Conservation (phyloP, 176 grass and related monocot species). For the Leersia perrieri region DNA sequence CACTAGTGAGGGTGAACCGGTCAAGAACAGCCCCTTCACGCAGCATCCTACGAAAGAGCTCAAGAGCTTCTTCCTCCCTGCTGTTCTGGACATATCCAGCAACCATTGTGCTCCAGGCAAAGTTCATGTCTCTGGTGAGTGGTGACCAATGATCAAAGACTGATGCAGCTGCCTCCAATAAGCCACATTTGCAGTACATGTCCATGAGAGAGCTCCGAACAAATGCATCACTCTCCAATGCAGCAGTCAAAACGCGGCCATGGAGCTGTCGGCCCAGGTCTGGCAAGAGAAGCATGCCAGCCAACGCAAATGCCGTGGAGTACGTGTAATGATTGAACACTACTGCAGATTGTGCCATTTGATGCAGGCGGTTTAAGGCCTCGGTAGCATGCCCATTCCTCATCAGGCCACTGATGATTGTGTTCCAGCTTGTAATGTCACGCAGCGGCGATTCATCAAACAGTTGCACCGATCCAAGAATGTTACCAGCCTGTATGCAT, state of each 20-base stretch:
- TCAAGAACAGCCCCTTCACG: constrained; percentile 26
- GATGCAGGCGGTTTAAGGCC: constrained; percentile 34
- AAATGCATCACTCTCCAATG: constrained; percentile 34
- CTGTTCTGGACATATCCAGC: constrained; percentile 58
- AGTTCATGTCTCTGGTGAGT: constrained; percentile 1
- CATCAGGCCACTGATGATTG: constrained; percentile 54
- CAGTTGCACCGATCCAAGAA: constrained; percentile 32
- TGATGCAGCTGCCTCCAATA: constrained; percentile 28
- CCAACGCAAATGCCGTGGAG: constrained; percentile 49
- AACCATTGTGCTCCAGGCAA: constrained; percentile 59
- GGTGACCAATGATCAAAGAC: constrained; percentile 42
- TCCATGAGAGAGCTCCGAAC: constrained; percentile 60
- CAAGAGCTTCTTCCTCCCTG: constrained; percentile 54
- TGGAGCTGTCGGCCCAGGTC: constrained; percentile 62
- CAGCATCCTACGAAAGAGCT: constrained; percentile 49
- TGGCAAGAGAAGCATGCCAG: constrained; percentile 45
- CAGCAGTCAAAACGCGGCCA: constrained; percentile 34
- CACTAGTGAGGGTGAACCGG: constrained; percentile 57
- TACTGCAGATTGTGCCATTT: constrained; percentile 40
- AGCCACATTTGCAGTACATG: constrained; percentile 73
- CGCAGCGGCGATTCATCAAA: constrained; percentile 39
- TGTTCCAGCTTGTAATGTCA: constrained; percentile 65
- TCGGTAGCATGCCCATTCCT: background rate
- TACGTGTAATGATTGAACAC: constrained; percentile 53
- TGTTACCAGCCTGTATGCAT: constrained; percentile 37